These are phyloP conservation scores for Daldinia caldariorum DNA, from an alignment of 495 filamentous ascomycete genomes.

Conservation along the genomic window DNA sequence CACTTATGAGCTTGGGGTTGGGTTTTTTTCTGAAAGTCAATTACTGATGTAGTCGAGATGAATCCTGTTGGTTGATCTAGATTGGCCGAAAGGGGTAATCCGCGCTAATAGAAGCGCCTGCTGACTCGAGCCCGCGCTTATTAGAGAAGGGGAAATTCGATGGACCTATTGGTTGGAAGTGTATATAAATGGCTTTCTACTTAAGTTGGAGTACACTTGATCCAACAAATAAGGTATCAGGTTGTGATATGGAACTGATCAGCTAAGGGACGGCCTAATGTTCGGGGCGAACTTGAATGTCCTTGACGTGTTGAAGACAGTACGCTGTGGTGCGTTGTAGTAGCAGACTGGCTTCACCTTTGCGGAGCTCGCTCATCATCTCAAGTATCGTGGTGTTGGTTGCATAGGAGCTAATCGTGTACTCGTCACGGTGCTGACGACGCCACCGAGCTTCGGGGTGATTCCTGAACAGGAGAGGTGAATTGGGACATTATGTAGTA, in stretches of 20 bases:
- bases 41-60: conserved; percentile 10
- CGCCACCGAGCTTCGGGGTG: conserved; percentile 13
- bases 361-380: neutral
- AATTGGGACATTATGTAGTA: conserved; percentile 2
- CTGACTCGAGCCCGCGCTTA: conserved; percentile 32
- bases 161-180: conserved; percentile 10
- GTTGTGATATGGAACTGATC: conserved; percentile 10
- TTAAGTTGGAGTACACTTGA: neutral
- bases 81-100: conserved; percentile 30
- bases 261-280: conserved; percentile 23
- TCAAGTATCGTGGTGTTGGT: conserved; percentile 21
- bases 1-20: conserved; percentile 26
- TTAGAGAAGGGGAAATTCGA: conserved; percentile 28
- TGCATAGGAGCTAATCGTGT: conserved; percentile 26
- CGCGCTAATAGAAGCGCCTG: conserved; percentile 38
- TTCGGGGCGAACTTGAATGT: conserved; percentile 1
- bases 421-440: conserved; percentile 23
- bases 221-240: conserved; percentile 14
- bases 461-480: neutral
- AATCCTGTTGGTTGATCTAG: conserved; percentile 19
- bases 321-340: conserved; percentile 9
- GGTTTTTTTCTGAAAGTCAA: neutral
- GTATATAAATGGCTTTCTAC: conserved; percentile 1
- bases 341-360: conserved; percentile 11
- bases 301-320: conserved; percentile 21